Conservation (phyloP, 208 protist genomes). For the Pavlovales sp. region DNA sequence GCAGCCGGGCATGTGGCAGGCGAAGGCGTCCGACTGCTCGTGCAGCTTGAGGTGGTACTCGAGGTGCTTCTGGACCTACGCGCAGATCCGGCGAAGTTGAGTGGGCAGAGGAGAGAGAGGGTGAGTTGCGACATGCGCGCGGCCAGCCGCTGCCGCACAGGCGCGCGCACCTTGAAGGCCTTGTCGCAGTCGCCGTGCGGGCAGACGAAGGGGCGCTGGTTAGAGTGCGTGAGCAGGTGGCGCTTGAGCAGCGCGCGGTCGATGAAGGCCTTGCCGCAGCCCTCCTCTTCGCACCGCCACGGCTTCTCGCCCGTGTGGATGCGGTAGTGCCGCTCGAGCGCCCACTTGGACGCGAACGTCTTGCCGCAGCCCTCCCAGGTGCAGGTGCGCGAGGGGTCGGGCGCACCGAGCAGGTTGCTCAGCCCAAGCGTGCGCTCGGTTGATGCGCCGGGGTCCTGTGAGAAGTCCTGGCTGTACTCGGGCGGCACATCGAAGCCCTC, state of each 20-base stretch:
- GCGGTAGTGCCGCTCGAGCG: constrained; percentile 54
- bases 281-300: constrained; percentile 50
- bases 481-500: no score
- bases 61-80: constrained; percentile 29
- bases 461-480: no score
- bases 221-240: constrained; percentile 57
- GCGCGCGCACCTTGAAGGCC: constrained; percentile 44
- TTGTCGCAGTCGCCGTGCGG: constrained; percentile 51
- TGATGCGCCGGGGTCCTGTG: no score
- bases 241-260: constrained; percentile 44
- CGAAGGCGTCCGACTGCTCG: constrained; percentile 26
- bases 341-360: constrained; percentile 49
- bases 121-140: no score
- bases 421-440: not conserved
- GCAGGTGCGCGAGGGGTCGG: constrained; percentile 42
- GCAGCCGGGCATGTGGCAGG: constrained; percentile 21
- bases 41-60: constrained; percentile 33
- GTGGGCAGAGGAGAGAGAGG: no score
- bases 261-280: constrained; percentile 58
- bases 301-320: constrained; percentile 64
- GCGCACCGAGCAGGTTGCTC: not conserved
- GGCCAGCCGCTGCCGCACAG: no score
- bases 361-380: constrained; percentile 54
- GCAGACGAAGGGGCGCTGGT: constrained; percentile 59
- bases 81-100: no score